Evolutionary conservation across 805 yeast genomes (phyloP).

Genomic region (Kuraishia ogatae): DNA sequence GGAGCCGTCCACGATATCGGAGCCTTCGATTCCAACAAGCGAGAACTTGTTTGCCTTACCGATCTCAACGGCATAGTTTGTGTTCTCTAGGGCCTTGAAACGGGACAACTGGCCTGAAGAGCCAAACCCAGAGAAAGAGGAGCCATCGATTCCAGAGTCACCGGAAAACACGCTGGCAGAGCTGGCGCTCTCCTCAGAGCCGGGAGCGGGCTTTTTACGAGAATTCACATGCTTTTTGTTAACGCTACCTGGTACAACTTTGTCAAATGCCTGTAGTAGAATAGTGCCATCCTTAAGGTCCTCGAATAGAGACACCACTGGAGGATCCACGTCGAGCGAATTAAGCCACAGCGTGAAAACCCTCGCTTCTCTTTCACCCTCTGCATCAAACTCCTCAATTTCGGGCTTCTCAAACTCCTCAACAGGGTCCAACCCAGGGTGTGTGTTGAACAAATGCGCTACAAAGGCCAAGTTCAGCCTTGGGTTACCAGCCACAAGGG

Average conservation of each 20-base stretch:
- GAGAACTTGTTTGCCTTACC: conserved; percentile 92
- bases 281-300: conserved; percentile 91
- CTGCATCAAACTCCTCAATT: conserved; percentile 97
- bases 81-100: conserved; percentile 93
- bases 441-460: conserved; percentile 92
- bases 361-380: conserved; percentile 98
- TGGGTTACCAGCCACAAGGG: conserved; percentile 94
- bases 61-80: conserved; percentile 96
- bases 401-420: conserved; percentile 88
- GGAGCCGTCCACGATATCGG: conserved; percentile 92
- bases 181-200: conserved; percentile 35
- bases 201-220: conserved; percentile 60
- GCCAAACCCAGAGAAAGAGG: neutral
- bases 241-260: conserved; percentile 91
- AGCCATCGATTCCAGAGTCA: neutral
- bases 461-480: conserved; percentile 95
- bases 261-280: conserved; percentile 86
- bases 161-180: neutral
- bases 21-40: conserved; percentile 95
- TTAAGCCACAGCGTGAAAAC: conserved; percentile 97
- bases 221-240: conserved; percentile 65
- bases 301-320: conserved; percentile 84
- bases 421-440: conserved; percentile 94
- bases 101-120: conserved; percentile 41
- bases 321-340: conserved; percentile 92